These are phyloP conservation scores for Fusarium sp. DNA, from an alignment of 2,329 filamentous ascomycete species.

Conservation along the genomic window DNA sequence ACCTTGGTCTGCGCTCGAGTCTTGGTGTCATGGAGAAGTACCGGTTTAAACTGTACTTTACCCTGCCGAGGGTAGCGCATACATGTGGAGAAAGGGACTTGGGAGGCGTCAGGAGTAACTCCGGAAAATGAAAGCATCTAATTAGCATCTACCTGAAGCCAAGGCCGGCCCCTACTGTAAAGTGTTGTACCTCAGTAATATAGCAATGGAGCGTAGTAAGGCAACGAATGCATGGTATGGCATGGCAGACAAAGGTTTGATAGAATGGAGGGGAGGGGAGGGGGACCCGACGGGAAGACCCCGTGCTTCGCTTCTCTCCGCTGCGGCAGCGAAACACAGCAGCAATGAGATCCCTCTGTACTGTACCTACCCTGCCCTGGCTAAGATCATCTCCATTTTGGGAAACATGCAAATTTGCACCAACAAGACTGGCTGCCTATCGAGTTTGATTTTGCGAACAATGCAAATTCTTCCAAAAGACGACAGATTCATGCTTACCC, in stretches of 20 bases:
- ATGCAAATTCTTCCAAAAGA: neutral
- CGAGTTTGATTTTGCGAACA: neutral
- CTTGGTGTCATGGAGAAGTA: constrained; percentile 9
- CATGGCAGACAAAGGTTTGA: neutral
- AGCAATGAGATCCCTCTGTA: neutral
- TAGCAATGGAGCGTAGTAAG: neutral
- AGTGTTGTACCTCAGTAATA: neutral
- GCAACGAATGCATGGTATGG: neutral
- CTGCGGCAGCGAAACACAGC: neutral
- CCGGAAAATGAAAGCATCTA: neutral
- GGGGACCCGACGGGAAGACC: neutral
- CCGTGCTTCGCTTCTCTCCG: constrained; percentile 17
- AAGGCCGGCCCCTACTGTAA: neutral
- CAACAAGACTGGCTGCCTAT: neutral
- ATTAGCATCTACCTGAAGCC: neutral
- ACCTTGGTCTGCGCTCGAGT: neutral
- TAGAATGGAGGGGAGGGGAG: neutral
- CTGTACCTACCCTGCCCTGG: neutral
- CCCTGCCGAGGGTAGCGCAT: constrained; percentile 11
- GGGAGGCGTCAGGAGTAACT: constrained; percentile 11
- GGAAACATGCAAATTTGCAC: constrained; percentile 2
- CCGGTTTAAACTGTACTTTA: neutral
- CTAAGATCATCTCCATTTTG: constrained; percentile 3
- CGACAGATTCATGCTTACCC: neutral
- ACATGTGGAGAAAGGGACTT: constrained; percentile 16